Evolutionary conservation across 148 eudicot genomes (phyloP).

Genomic region (Agrostemma githago): DNA sequence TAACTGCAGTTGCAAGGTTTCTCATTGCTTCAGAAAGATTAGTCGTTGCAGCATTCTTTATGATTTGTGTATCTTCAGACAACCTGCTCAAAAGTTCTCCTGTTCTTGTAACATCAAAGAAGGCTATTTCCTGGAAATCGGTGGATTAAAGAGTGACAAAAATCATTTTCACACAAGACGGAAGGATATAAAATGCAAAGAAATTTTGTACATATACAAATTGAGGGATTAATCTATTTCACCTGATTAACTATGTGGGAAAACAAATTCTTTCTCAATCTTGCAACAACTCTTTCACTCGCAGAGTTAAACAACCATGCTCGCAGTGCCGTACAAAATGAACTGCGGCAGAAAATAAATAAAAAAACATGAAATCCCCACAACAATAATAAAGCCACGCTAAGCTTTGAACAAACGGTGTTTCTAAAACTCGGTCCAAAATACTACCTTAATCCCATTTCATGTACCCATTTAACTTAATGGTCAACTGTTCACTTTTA

Average conservation of each 20-base stretch:
- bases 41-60: constrained; percentile 91
- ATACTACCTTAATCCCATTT: background rate
- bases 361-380: background rate
- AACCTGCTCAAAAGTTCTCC: constrained; percentile 92
- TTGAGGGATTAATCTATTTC: constrained; percentile 5
- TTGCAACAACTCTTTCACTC: constrained; percentile 91
- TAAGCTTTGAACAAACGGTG: background rate
- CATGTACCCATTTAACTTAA: too few species aligned
- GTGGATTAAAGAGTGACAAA: background rate
- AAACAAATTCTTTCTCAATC: constrained; percentile 71
- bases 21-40: constrained; percentile 84
- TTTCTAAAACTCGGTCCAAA: background rate
- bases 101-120: constrained; percentile 84
- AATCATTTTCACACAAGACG: constrained; percentile 4
- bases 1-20: constrained; percentile 62
- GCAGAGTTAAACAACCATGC: constrained; percentile 88
- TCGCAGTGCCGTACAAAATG: constrained; percentile 68
- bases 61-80: constrained; percentile 90
- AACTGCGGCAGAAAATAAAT: constrained; percentile 38
- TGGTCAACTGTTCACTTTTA: background rate
- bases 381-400: background rate
- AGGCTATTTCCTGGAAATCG: constrained; percentile 74
- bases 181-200: background rate
- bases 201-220: constrained; percentile 1
- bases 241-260: constrained; percentile 75